A percentile compares a stretch with the other conserved stretches of the same genome.
Conservation (phyloP, 2,329 filamentous ascomycete genomes). For the Cladophialophora yegresii region DNA sequence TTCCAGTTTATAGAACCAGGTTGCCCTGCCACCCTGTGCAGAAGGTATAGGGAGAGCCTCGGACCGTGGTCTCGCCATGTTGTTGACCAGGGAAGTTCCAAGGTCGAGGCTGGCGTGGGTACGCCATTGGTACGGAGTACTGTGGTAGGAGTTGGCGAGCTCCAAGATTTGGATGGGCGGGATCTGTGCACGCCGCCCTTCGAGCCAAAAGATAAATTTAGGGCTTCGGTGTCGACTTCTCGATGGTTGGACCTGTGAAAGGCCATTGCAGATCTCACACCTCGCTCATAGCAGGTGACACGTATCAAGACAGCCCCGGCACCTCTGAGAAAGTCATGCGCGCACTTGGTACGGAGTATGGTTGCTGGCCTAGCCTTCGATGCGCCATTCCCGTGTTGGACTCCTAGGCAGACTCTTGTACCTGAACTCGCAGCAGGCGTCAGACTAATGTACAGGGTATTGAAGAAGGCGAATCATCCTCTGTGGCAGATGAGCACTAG, state of each 20-base stretch:
- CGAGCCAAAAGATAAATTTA: slow-evolving; percentile 14
- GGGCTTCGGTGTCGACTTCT: background rate
- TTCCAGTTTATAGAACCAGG: background rate
- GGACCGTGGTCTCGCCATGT: background rate
- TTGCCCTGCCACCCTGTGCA: background rate
- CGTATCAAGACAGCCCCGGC: background rate
- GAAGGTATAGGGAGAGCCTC: background rate
- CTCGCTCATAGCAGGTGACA: slow-evolving; percentile 6
- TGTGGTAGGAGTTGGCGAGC: background rate
- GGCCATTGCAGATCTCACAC: slow-evolving; percentile 7
- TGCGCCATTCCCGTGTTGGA: slow-evolving; percentile 2
- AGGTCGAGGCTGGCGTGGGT: background rate
- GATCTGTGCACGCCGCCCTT: slow-evolving; percentile 3
- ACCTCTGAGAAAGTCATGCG: background rate
- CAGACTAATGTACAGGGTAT: slow-evolving; percentile 4
- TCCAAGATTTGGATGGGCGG: slow-evolving; percentile 1
- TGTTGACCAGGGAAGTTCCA: background rate
- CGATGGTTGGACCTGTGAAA: background rate
- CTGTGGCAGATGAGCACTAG: slow-evolving; percentile 10
- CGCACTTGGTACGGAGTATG: background rate
- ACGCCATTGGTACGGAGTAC: background rate
- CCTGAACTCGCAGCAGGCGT: slow-evolving; percentile 5
- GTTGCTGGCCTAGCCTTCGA: background rate
- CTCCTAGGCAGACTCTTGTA: slow-evolving; percentile 6
- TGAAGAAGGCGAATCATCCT: slow-evolving; percentile 1